Conservation (phyloP, 1,284 basidiomycete species). For the Leccinum subfulvum region DNA sequence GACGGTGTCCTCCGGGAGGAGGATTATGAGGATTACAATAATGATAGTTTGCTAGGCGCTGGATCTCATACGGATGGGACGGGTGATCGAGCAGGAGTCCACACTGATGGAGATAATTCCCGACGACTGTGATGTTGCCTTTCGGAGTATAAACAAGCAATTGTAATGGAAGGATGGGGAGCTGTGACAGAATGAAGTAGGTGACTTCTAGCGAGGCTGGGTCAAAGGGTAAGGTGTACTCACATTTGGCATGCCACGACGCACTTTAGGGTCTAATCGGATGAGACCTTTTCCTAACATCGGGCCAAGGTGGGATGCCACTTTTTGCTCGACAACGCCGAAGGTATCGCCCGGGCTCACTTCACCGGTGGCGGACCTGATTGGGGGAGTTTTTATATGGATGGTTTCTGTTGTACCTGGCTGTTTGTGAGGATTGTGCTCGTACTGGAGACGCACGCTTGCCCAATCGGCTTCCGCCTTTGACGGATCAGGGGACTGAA, state of each 20-base stretch:
- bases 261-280: slow-evolving; percentile 78
- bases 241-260: slow-evolving; percentile 61
- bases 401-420: slow-evolving; percentile 70
- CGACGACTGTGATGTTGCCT: slow-evolving; percentile 82
- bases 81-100: slow-evolving; percentile 84
- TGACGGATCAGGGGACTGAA: slow-evolving; percentile 48
- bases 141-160: slow-evolving; percentile 91
- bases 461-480: slow-evolving; percentile 65
- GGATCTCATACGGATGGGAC: slow-evolving; percentile 51
- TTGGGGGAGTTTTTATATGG: slow-evolving; percentile 72
- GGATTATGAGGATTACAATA: slow-evolving; percentile 91
- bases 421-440: slow-evolving; percentile 55
- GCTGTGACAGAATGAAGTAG: slow-evolving; percentile 41
- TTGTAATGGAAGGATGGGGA: slow-evolving; percentile 78
- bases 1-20: slow-evolving; percentile 64
- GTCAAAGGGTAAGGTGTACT: slow-evolving; percentile 26
- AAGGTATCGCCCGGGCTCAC: slow-evolving; percentile 62
- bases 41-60: slow-evolving; percentile 62
- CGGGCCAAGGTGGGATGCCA: slow-evolving; percentile 74
- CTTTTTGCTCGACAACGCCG: slow-evolving; percentile 83
- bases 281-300: slow-evolving; percentile 83
- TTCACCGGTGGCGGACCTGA: slow-evolving; percentile 49
- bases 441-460: slow-evolving; percentile 73
- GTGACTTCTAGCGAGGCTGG: slow-evolving; percentile 18
- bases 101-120: slow-evolving; percentile 68